These are phyloP conservation scores for Tremellales sp. DNA, from an alignment of 1,284 basidiomycete species.

Conservation along the genomic window DNA sequence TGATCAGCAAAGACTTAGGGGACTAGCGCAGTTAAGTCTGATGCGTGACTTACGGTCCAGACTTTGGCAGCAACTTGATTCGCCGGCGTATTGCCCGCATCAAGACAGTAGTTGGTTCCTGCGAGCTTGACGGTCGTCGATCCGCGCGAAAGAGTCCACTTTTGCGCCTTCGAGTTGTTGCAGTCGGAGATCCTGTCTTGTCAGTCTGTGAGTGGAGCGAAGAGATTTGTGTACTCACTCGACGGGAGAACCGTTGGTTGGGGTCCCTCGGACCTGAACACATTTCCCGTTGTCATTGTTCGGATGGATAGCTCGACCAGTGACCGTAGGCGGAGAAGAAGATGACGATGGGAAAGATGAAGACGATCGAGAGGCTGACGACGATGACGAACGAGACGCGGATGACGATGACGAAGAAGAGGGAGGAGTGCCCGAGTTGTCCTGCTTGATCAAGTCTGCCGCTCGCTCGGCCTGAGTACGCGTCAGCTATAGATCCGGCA, in stretches of 20 bases:
- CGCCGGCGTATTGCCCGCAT: slow-evolving; percentile 19
- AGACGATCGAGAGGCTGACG: slow-evolving; percentile 5
- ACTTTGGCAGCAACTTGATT: slow-evolving; percentile 22
- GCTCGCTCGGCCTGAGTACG: slow-evolving; percentile 30
- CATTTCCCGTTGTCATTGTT: slow-evolving; percentile 31
- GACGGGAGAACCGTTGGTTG: slow-evolving; percentile 19
- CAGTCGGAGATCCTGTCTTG: slow-evolving; percentile 24
- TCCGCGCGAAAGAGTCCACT: slow-evolving; percentile 23
- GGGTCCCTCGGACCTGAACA: slow-evolving; percentile 18
- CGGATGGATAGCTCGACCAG: slow-evolving; percentile 27
- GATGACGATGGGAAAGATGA: slow-evolving; percentile 9
- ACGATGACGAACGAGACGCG: slow-evolving; percentile 2
- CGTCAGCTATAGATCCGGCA: background rate
- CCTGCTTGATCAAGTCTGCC: slow-evolving; percentile 36
- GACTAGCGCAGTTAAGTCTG: too few species aligned
- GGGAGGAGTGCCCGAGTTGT: slow-evolving; percentile 9
- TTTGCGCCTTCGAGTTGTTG: slow-evolving; percentile 28
- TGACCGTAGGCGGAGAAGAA: slow-evolving; percentile 11
- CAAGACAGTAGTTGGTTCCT: slow-evolving; percentile 32
- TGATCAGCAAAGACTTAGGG: background rate
- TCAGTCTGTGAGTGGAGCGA: background rate
- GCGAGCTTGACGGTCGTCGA: slow-evolving; percentile 21
- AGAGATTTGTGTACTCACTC: slow-evolving; percentile 9
- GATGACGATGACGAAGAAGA: slow-evolving; percentile 3
- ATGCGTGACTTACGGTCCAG: slow-evolving; percentile 3